Evolutionary conservation across 2,329 filamentous ascomycete genomes (phyloP).

Genomic region (Penicillium hesseltinei): DNA sequence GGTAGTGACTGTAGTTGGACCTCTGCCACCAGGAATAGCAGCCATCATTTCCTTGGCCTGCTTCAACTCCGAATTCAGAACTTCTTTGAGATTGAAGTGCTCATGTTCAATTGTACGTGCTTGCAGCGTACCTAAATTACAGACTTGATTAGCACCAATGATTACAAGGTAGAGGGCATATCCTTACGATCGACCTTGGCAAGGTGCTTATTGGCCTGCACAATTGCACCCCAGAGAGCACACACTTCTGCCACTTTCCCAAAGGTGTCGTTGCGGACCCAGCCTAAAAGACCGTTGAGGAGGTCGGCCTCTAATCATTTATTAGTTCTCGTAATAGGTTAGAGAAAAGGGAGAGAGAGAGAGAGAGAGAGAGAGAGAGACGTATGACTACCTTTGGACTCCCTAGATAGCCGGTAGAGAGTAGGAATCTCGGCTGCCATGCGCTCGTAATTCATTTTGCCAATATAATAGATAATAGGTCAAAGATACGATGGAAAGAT

Average conservation of each 20-base stretch:
- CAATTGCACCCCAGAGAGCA: slow-evolving; percentile 7
- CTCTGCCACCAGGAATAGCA: slow-evolving; percentile 4
- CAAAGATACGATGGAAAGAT: not conserved
- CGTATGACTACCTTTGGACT: not conserved
- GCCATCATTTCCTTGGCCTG: slow-evolving; percentile 1
- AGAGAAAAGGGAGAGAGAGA: not conserved
- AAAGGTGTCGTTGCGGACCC: slow-evolving; percentile 10
- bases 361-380: not conserved
- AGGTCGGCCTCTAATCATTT: not conserved
- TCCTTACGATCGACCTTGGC: slow-evolving; percentile 1
- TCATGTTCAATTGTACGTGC: not conserved
- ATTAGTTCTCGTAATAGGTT: not conserved
- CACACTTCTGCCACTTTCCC: slow-evolving; percentile 5
- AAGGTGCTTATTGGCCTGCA: slow-evolving; percentile 3
- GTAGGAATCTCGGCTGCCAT: not conserved
- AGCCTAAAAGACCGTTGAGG: slow-evolving; percentile 4
- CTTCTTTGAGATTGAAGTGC: not conserved
- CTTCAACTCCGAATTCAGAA: slow-evolving; percentile 1
- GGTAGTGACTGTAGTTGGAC: not conserved
- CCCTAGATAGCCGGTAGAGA: not conserved
- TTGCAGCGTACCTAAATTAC: not conserved
- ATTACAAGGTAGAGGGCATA: not conserved
- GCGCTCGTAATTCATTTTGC: slow-evolving; percentile 8
- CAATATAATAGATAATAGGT: not conserved
- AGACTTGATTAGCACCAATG: not conserved